Evolutionary conservation across 106 monocot species (phyloP), one percentile per base, ranked within the genome.

Genomic region (Allium fistulosum): DNA sequence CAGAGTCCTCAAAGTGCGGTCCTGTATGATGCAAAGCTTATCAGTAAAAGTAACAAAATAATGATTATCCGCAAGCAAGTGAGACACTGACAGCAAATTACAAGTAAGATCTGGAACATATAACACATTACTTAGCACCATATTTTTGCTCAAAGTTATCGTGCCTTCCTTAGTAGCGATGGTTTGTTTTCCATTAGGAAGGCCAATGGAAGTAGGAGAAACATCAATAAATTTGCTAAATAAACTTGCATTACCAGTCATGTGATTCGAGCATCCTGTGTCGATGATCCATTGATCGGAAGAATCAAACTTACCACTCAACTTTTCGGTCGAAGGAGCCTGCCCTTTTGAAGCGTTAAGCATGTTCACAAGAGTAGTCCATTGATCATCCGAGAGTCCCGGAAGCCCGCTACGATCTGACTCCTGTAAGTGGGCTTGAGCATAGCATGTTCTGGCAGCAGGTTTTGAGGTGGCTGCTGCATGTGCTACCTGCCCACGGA

Each of bases 11-110:
- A n/a, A 61, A 17, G 13, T 8, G 7, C 13, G 2, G 1, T 61
- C 60, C 60, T 26, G 60, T 26, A 61, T 61, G 10, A 61, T 17
- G 18, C 60, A 61, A 61, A 61, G 18, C 13, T 61, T 17, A 61
- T 0, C 9, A n/a, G n/a, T 17, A 61, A 61, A 61, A n/a, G 18
- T 61, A n/a, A 61, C n/a, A 61, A 61, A 11, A 17, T 17, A 61
- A 9, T 61, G 13, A 15, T n/a, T 11, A 26, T 61, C 2, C 22
- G 10, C 10, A 61, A 17, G 13, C 18, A 61, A 61, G 13, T 26
- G 13, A 26, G 9, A n/a, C 10, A 26, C 22, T 61, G 14, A 61
- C 9, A 61, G 14, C 2, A 61, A 61, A 26, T 61, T 61, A 26
- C 13, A 61, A 61, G n/a, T 11, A 64, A 47, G 47, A 64, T 64